These are phyloP conservation scores for Stachybotrys chlorohalonatus DNA, from an alignment of 2,329 filamentous ascomycete genomes.

Conservation along the genomic window DNA sequence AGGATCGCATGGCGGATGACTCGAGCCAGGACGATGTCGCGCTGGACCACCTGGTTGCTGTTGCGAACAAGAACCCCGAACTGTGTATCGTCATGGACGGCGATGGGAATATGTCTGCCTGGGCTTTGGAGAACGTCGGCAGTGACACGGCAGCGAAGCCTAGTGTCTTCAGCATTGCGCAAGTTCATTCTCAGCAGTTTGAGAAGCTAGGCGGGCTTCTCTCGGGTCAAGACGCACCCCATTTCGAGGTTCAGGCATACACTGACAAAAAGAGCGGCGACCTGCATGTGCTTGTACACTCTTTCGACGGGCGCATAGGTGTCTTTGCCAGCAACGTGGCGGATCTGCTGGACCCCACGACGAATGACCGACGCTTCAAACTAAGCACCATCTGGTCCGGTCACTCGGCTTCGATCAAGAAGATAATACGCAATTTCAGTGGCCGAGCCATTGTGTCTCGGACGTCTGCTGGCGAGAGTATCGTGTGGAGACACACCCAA, in stretches of 20 bases:
- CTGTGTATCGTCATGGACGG: slow-evolving; percentile 80
- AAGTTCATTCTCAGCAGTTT: slow-evolving; percentile 54
- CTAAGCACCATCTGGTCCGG: slow-evolving; percentile 70
- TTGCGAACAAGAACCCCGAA: slow-evolving; percentile 79
- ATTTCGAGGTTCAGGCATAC: slow-evolving; percentile 66
- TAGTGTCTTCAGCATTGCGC: slow-evolving; percentile 78
- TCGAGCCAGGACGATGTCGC: slow-evolving; percentile 58
- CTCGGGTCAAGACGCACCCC: slow-evolving; percentile 15
- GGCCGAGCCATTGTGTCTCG: slow-evolving; percentile 74
- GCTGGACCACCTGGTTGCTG: slow-evolving; percentile 74
- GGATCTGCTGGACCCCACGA: slow-evolving; percentile 66
- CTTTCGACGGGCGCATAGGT: slow-evolving; percentile 76
- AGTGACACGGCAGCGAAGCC: slow-evolving; percentile 56
- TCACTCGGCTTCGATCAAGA: slow-evolving; percentile 71
- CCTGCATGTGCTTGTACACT: slow-evolving; percentile 68
- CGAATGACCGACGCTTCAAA: slow-evolving; percentile 49
- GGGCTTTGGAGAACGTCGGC: slow-evolving; percentile 83
- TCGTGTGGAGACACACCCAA: slow-evolving; percentile 65
- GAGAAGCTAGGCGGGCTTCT: slow-evolving; percentile 31
- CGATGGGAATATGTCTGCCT: slow-evolving; percentile 79
- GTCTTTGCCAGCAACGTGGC: slow-evolving; percentile 74
- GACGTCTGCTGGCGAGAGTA: slow-evolving; percentile 67
- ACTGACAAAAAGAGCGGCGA: slow-evolving; percentile 56
- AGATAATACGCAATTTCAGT: slow-evolving; percentile 77
- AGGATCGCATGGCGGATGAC: slow-evolving; percentile 43